A percentile compares a stretch with the other conserved stretches of the same genome.
phyloP scores from a whole-genome alignment of 2,329 filamentous ascomycete genomes.

The Periconia digitata region DNA sequence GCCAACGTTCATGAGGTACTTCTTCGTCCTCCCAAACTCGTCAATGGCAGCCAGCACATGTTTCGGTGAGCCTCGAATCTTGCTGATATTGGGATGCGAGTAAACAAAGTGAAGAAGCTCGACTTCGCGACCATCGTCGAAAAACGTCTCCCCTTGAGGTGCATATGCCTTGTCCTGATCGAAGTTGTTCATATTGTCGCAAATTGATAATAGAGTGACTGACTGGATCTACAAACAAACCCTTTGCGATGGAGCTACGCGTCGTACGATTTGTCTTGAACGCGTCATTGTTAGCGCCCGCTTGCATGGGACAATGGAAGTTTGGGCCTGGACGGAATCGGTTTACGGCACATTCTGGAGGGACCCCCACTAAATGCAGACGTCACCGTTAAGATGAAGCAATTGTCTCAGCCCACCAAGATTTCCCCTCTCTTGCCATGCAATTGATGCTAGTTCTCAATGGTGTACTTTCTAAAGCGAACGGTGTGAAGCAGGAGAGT shows the following conservation, averaged over 20 bases:
- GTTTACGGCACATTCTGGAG: neutral
- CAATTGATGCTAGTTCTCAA: neutral
- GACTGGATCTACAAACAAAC: neutral
- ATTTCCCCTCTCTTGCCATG: neutral
- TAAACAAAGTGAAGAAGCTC: conserved; percentile 72
- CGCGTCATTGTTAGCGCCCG: conserved; percentile 29
- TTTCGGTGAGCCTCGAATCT: conserved; percentile 64
- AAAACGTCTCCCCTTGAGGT: conserved; percentile 48
- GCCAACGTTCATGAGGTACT: conserved; percentile 80
- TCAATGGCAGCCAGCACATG: conserved; percentile 71
- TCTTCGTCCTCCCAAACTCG: conserved; percentile 64
- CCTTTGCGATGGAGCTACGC: conserved; percentile 1
- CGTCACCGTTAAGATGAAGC: conserved; percentile 1
- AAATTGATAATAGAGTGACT: neutral
- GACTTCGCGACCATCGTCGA: conserved; percentile 72
- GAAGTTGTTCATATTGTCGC: conserved; percentile 32
- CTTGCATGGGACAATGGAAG: conserved; percentile 11
- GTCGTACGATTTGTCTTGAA: conserved; percentile 4
- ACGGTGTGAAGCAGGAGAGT: neutral
- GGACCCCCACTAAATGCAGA: neutral
- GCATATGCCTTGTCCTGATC: conserved; percentile 51
- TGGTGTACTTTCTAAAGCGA: neutral
- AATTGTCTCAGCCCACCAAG: neutral
- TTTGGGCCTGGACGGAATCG: conserved; percentile 31
- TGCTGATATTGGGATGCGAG: conserved; percentile 60